Evolutionary conservation across 2,329 filamentous ascomycete species (phyloP).

Genomic region (Botrytis aclada): DNA sequence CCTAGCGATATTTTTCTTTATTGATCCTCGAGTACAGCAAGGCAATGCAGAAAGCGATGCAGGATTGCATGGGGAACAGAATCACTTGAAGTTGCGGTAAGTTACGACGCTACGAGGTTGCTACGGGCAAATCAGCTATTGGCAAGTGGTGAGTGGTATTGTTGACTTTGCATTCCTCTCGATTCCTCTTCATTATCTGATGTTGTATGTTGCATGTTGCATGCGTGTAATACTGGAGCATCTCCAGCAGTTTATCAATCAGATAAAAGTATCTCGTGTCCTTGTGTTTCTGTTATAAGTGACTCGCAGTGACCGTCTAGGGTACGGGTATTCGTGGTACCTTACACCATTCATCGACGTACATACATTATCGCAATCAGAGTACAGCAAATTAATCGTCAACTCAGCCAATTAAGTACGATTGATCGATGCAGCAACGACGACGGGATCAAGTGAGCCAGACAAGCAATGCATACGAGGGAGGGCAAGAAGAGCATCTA

Average conservation of each 20-base stretch:
- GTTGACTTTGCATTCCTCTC: background rate
- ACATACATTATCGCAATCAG: background rate
- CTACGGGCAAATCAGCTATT: background rate
- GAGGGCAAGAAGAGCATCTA: too few relatives aligned
- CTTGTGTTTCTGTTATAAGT: background rate
- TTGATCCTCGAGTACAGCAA: background rate
- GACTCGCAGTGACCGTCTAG: background rate
- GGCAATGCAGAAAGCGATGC: background rate
- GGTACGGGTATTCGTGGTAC: background rate
- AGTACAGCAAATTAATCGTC: background rate
- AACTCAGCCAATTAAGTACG: background rate
- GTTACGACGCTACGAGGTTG: background rate
- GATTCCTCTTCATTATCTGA: too few relatives aligned
- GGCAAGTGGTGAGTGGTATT: background rate
- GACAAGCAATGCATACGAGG: too few relatives aligned
- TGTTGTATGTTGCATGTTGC: background rate
- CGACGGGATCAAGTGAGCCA: background rate
- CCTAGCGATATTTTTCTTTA: background rate
- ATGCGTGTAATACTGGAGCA: background rate
- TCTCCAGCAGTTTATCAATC: background rate
- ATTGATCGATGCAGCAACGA: background rate
- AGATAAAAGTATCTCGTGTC: background rate
- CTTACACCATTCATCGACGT: background rate
- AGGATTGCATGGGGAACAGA: background rate
- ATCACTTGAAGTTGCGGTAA: slow-evolving; percentile 1